Evolutionary conservation across 2,329 filamentous ascomycete species (phyloP).

Genomic region (Fusarium sp.): DNA sequence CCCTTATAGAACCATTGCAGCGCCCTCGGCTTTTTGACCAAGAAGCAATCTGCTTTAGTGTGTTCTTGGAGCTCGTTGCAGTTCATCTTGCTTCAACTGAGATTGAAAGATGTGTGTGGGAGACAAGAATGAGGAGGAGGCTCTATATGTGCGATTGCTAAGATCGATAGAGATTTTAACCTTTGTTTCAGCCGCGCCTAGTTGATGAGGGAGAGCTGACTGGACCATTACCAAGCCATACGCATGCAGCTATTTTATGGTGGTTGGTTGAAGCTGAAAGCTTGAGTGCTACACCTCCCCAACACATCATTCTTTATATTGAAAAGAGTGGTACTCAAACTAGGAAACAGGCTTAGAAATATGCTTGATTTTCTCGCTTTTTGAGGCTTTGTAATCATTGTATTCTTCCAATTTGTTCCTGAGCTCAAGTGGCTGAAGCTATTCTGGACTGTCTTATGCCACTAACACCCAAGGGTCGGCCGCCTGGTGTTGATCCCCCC

Average conservation of each 20-base stretch:
- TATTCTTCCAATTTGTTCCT: not conserved
- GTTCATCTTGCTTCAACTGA: constrained; percentile 43
- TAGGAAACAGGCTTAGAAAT: not conserved
- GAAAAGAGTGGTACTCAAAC: not conserved
- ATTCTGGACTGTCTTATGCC: constrained; percentile 2
- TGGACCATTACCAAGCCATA: constrained; percentile 36
- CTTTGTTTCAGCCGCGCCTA: constrained; percentile 15
- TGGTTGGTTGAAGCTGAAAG: constrained; percentile 1
- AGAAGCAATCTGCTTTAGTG: constrained; percentile 45
- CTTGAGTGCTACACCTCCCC: not conserved
- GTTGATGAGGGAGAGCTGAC: constrained; percentile 26
- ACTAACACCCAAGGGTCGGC: constrained; percentile 25
- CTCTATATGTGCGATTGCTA: not conserved
- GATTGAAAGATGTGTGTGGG: not conserved
- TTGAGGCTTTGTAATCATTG: not conserved
- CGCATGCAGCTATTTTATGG: constrained; percentile 10
- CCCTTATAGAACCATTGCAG: constrained; percentile 58
- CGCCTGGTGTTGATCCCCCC: constrained; percentile 18
- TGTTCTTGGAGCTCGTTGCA: constrained; percentile 50
- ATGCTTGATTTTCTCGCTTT: not conserved
- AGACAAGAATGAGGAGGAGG: not conserved
- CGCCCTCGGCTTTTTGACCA: constrained; percentile 50
- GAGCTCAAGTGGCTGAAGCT: constrained; percentile 7
- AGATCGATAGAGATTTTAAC: not conserved
- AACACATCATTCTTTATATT: not conserved